These are phyloP conservation scores for Paraconiothyrium brasiliense DNA, from an alignment of 2,329 filamentous ascomycete genomes.

Conservation along the genomic window DNA sequence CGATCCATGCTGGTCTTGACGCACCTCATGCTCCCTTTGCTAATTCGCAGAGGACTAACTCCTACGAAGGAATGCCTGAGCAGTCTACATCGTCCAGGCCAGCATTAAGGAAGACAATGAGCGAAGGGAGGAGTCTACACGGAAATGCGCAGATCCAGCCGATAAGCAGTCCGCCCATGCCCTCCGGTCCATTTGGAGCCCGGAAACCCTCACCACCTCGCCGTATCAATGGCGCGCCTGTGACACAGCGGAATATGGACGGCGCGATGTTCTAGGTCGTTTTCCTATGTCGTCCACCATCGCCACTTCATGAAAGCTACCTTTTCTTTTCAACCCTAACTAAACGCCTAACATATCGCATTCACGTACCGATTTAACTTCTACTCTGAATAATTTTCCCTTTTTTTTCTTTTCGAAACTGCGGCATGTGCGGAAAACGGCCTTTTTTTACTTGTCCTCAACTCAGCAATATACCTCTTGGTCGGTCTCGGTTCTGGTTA, in stretches of 20 bases:
- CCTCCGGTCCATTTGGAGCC: conserved; percentile 32
- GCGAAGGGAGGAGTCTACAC: conserved; percentile 60
- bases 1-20: conserved; percentile 46
- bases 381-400: conserved; percentile 19
- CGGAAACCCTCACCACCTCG: conserved; percentile 45
- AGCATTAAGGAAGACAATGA: conserved; percentile 59
- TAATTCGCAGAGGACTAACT: conserved; percentile 52
- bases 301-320: conserved; percentile 22
- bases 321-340: conserved; percentile 20
- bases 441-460: conserved; percentile 26
- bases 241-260: conserved; percentile 41
- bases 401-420: conserved; percentile 16
- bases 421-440: conserved; percentile 25
- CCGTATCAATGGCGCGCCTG: conserved; percentile 31
- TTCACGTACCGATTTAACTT: conserved; percentile 20
- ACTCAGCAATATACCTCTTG: conserved; percentile 47
- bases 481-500: conserved; percentile 19
- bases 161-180: conserved; percentile 37
- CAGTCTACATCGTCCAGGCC: conserved; percentile 48
- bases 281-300: not conserved
- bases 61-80: conserved; percentile 55
- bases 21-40: conserved; percentile 43
- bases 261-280: conserved; percentile 47
- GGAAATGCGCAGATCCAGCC: conserved; percentile 40
- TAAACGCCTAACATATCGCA: conserved; percentile 8